Evolutionary conservation across 805 yeast genomes (phyloP).

Genomic region (Candida xiaguanensis): DNA sequence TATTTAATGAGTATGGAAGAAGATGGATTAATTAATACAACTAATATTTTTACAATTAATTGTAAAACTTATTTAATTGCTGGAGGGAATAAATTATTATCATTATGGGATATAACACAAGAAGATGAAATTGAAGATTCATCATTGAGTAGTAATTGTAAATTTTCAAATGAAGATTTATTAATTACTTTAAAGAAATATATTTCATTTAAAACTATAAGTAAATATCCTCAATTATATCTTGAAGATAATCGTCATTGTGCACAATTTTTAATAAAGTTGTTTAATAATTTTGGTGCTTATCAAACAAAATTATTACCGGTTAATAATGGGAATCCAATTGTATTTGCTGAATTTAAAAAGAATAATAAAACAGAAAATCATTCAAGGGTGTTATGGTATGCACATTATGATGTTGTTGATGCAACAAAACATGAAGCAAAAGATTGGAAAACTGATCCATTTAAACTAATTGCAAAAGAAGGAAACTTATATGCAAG

Average conservation of each 20-base stretch:
- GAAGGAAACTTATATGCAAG: constrained; percentile 88
- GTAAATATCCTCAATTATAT: constrained; percentile 63
- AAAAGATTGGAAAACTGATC: constrained; percentile 74
- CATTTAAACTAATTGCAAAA: constrained; percentile 68
- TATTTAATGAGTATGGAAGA: constrained; percentile 10
- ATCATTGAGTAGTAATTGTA: constrained; percentile 6
- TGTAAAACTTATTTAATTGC: constrained; percentile 50
- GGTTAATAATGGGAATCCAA: constrained; percentile 76
- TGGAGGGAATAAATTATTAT: constrained; percentile 70
- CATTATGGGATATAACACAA: constrained; percentile 61
- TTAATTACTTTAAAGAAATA: constrained; percentile 57
- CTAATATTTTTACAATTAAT: constrained; percentile 41
- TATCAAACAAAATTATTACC: constrained; percentile 63
- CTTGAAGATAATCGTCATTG: constrained; percentile 83
- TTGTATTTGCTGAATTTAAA: constrained; percentile 71
- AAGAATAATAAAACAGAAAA: constrained; percentile 27
- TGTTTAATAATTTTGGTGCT: constrained; percentile 70
- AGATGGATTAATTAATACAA: constrained; percentile 55
- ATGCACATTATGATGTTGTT: constrained; percentile 95
- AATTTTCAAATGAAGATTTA: constrained; percentile 56
- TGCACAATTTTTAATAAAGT: constrained; percentile 65
- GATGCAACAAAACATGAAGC: constrained; percentile 54
- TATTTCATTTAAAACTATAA: constrained; percentile 72
- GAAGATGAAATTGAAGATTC: constrained; percentile 8
- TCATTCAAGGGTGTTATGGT: constrained; percentile 61